phyloP scores from a whole-genome alignment of 1,139 yeast genomes.

The Nadsonia starkeyi-henricii region DNA sequence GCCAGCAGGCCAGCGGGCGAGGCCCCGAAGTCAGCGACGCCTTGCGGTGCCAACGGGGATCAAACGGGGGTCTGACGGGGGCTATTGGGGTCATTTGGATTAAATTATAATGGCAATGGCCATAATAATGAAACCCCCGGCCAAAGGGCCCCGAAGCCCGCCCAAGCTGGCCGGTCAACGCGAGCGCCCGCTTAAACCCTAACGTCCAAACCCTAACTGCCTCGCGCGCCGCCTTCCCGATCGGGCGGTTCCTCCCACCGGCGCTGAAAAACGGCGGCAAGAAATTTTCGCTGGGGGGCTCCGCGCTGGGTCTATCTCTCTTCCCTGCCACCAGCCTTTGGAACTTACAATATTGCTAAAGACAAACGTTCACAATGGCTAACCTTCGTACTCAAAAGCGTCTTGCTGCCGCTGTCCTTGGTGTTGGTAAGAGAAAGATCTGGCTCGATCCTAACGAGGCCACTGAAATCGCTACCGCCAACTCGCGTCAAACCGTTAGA shows the following conservation, averaged over 20 bases:
- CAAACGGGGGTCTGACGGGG: too few species aligned
- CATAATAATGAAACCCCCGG: too few species aligned
- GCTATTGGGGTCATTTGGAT: too few species aligned
- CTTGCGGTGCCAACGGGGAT: too few species aligned
- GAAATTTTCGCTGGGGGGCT: background rate
- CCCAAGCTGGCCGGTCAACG: too few species aligned
- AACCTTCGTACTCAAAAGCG: constrained; percentile 99
- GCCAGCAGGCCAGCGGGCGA: too few species aligned
- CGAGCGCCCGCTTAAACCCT: background rate
- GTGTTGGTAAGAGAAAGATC: constrained; percentile 99
- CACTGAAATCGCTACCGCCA: constrained; percentile 92
- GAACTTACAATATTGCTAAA: background rate
- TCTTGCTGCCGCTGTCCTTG: constrained; percentile 98
- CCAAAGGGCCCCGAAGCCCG: too few species aligned
- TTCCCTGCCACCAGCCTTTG: background rate
- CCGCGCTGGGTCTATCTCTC: background rate
- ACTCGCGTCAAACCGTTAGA: constrained; percentile 98
- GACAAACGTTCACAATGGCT: constrained; percentile 37
- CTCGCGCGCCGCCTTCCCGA: background rate
- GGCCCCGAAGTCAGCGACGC: too few species aligned
- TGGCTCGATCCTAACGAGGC: constrained; percentile 99
- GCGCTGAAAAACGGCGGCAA: background rate
- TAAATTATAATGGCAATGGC: too few species aligned
- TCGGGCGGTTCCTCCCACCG: background rate
- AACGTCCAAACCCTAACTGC: background rate